phyloP scores from a whole-genome alignment of 139 green algal species.

The Ettlia oleoabundans region DNA sequence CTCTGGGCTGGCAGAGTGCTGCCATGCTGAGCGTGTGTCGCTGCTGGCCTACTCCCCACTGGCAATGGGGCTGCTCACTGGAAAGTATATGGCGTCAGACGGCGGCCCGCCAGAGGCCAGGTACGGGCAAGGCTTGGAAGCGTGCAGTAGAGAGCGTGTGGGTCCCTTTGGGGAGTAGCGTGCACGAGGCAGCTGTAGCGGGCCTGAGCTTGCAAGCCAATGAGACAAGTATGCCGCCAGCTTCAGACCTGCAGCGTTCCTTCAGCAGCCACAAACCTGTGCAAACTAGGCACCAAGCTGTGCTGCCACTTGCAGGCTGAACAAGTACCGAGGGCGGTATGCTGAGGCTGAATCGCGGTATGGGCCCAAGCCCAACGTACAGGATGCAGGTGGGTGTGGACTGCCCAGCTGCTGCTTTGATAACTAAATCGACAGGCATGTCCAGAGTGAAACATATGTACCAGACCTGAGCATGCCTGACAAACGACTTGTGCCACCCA shows the following conservation, averaged over 20 bases:
- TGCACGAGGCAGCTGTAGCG: neutral
- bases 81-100: slow-evolving; percentile 76
- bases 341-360: slow-evolving; percentile 87
- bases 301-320: slow-evolving; percentile 72
- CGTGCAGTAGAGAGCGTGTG: neutral
- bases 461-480: too few relatives aligned
- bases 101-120: slow-evolving; percentile 51
- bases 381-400: slow-evolving; percentile 44
- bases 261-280: too few relatives aligned
- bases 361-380: slow-evolving; percentile 70
- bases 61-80: slow-evolving; percentile 90
- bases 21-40: slow-evolving; percentile 69
- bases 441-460: too few relatives aligned
- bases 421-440: too few relatives aligned
- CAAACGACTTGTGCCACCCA: too few relatives aligned
- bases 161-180: neutral
- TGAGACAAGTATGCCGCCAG: neutral
- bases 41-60: slow-evolving; percentile 90
- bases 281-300: too few relatives aligned
- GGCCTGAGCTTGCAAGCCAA: neutral
- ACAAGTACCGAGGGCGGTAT: slow-evolving; percentile 82
- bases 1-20: slow-evolving; percentile 76
- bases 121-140: neutral
- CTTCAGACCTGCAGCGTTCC: too few relatives aligned
- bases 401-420: neutral